A percentile compares a stretch with the other conserved stretches of the same genome.
These are phyloP conservation scores for Meira nashicola DNA, from an alignment of 1,284 basidiomycete genomes.

Conservation along the genomic window DNA sequence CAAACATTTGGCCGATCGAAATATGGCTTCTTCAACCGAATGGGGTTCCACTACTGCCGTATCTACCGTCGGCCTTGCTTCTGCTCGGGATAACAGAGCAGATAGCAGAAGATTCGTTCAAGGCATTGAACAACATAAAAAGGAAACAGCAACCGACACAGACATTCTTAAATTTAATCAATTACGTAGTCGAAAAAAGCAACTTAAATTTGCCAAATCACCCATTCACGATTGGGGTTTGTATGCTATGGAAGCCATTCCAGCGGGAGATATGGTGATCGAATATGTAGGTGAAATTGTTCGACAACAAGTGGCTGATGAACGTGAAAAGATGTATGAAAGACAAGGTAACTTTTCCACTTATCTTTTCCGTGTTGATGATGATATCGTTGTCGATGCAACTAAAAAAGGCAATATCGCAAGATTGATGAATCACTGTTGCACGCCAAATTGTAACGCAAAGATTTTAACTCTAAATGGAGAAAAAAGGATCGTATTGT, in stretches of 20 bases:
- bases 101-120: conserved; percentile 86
- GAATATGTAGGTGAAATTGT: conserved; percentile 98
- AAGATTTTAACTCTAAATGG: conserved; percentile 98
- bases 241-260: conserved; percentile 63
- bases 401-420: conserved; percentile 96
- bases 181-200: conserved; percentile 94
- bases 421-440: conserved; percentile 66
- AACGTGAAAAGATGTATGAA: conserved; percentile 93
- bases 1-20: conserved; percentile 66
- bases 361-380: conserved; percentile 55
- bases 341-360: conserved; percentile 58
- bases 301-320: conserved; percentile 89
- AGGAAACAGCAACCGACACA: conserved; percentile 57
- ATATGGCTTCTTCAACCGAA: conserved; percentile 55
- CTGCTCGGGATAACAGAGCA: conserved; percentile 85
- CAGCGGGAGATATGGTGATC: conserved; percentile 95
- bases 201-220: conserved; percentile 87
- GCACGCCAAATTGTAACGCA: conserved; percentile 93
- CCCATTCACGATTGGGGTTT: conserved; percentile 98
- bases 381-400: conserved; percentile 71
- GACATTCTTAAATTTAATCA: conserved; percentile 91
- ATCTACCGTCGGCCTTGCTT: conserved; percentile 59
- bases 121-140: conserved; percentile 91
- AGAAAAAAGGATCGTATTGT: conserved; percentile 98
- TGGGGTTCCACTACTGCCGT: conserved; percentile 41